phyloP scores from a whole-genome alignment of 345 rosid genomes.

The rapeseed (Brassica napus) region DNA sequence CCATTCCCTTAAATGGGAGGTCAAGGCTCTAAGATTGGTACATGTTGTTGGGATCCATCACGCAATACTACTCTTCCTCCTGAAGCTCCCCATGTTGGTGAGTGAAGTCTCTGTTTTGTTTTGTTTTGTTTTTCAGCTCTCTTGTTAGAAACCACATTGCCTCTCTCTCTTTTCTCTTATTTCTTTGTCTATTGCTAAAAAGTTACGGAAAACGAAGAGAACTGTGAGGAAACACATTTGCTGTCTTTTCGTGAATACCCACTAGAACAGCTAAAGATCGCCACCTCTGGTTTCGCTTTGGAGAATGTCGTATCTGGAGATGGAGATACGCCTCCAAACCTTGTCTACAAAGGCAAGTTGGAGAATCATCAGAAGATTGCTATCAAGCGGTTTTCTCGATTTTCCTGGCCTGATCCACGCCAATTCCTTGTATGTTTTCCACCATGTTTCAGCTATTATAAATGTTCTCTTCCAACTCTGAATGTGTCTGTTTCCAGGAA shows the following conservation, averaged over 20 bases:
- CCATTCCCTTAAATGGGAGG: conserved; percentile 51
- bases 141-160: not conserved
- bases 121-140: not conserved
- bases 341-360: conserved; percentile 77
- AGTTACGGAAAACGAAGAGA: conserved; percentile 51
- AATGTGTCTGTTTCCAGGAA: conserved; percentile 45
- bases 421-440: conserved; percentile 61
- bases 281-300: conserved; percentile 74
- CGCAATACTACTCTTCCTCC: conserved; percentile 52
- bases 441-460: not conserved
- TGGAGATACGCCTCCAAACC: conserved; percentile 78
- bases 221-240: conserved; percentile 37
- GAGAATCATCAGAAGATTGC: conserved; percentile 68
- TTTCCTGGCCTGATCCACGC: conserved; percentile 83
- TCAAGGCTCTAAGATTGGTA: conserved; percentile 49
- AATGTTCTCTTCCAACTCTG: not conserved
- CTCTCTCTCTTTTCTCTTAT: not conserved
- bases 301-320: conserved; percentile 83
- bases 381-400: conserved; percentile 72
- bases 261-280: conserved; percentile 64
- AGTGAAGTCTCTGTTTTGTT: conserved; percentile 40
- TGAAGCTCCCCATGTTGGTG: conserved; percentile 60
- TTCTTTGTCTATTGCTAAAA: not conserved
- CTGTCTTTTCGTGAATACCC: conserved; percentile 60
- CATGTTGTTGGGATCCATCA: conserved; percentile 55